phyloP scores from a whole-genome alignment of 2,329 filamentous ascomycete species.

The Fusarium graminum region DNA sequence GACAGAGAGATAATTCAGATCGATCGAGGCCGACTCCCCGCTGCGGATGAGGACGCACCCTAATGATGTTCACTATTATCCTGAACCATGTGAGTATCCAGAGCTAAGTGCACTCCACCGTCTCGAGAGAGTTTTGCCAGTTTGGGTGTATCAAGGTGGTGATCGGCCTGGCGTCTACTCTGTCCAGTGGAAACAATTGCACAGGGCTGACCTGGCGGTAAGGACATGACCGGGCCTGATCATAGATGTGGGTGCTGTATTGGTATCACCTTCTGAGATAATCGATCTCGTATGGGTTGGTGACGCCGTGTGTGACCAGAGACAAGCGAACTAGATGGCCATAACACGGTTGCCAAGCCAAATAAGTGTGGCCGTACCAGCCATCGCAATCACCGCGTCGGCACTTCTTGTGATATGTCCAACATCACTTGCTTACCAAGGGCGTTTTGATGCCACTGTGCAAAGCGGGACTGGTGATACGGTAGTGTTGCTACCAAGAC shows the following conservation, averaged over 20 bases:
- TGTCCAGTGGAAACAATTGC: slow-evolving; percentile 6
- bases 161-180: neutral
- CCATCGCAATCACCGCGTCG: slow-evolving; percentile 18
- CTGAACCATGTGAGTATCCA: neutral
- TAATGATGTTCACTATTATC: neutral
- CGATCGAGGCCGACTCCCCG: slow-evolving; percentile 26
- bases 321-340: slow-evolving; percentile 29
- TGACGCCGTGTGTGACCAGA: slow-evolving; percentile 20
- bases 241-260: slow-evolving; percentile 1
- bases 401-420: slow-evolving; percentile 18
- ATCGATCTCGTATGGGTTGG: slow-evolving; percentile 7
- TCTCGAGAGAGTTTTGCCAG: slow-evolving; percentile 14
- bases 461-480: neutral
- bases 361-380: slow-evolving; percentile 5
- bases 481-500: neutral
- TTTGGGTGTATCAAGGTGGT: slow-evolving; percentile 2
- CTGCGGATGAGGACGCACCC: slow-evolving; percentile 20
- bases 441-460: neutral
- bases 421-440: neutral
- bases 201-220: slow-evolving; percentile 1
- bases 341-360: slow-evolving; percentile 9
- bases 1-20: slow-evolving; percentile 26
- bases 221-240: neutral
- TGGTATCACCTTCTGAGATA: neutral
- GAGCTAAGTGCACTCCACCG: slow-evolving; percentile 12